These are phyloP conservation scores for Epichloe sibirici DNA, from an alignment of 2,329 filamentous ascomycete species.

Conservation along the genomic window DNA sequence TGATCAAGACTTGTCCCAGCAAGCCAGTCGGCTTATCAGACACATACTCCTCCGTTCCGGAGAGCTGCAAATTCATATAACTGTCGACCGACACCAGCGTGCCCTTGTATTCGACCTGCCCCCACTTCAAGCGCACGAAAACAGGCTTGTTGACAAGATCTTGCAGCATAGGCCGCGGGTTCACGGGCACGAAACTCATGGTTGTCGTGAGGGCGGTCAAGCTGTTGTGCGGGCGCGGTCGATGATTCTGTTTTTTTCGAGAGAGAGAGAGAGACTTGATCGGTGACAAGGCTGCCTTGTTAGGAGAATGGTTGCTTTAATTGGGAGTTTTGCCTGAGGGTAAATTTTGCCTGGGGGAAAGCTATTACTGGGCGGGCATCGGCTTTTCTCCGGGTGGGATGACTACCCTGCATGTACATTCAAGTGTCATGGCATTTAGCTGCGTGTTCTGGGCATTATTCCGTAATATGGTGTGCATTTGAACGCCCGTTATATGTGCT, in stretches of 20 bases:
- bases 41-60: conserved; percentile 83
- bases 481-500: too few species aligned
- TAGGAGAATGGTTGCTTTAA: not conserved
- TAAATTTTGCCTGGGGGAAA: not conserved
- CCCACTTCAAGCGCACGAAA: conserved; percentile 92
- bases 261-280: not conserved
- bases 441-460: too few species aligned
- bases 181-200: conserved; percentile 70
- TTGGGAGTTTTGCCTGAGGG: not conserved
- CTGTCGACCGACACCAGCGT: conserved; percentile 84
- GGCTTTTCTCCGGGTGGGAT: conserved; percentile 5
- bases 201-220: conserved; percentile 5
- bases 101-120: conserved; percentile 94
- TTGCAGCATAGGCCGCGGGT: conserved; percentile 94
- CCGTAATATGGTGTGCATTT: too few species aligned
- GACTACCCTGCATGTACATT: conserved; percentile 1
- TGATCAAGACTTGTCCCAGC: conserved; percentile 83
- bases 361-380: not conserved
- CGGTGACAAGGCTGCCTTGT: not conserved
- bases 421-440: too few species aligned
- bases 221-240: not conserved
- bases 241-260: not conserved
- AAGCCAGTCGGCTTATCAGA: conserved; percentile 74
- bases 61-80: conserved; percentile 98
- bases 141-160: conserved; percentile 85